These are phyloP conservation scores for Mycena olivaceomarginata DNA, from an alignment of 768 basidiomycete species.

Conservation along the genomic window DNA sequence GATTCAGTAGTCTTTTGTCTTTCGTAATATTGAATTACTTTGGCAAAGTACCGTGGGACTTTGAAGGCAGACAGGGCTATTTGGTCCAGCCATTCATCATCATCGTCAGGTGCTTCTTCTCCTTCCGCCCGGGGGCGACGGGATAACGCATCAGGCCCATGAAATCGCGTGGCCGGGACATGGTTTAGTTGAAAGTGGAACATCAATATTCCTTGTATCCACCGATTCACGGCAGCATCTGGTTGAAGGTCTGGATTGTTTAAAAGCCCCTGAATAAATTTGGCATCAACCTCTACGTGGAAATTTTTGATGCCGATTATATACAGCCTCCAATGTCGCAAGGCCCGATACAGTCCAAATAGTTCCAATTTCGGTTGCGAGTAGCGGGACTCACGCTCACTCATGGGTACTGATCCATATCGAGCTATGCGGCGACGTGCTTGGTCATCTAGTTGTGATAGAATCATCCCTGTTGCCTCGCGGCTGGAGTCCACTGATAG, in stretches of 20 bases:
- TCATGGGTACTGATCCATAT: slow-evolving; percentile 59
- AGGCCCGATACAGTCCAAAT: not conserved
- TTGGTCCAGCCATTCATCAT: not conserved
- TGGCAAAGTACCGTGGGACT: too few species aligned
- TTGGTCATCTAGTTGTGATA: slow-evolving; percentile 54
- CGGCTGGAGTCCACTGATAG: slow-evolving; percentile 56
- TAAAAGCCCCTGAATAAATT: not conserved
- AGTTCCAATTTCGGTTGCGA: slow-evolving; percentile 44
- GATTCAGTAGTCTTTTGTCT: too few species aligned
- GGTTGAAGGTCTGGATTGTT: not conserved
- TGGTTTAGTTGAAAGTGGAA: not conserved
- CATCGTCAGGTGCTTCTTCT: not conserved
- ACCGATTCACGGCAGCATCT: too few species aligned
- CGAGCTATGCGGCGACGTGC: slow-evolving; percentile 43
- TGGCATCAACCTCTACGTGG: not conserved
- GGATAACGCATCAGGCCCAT: not conserved
- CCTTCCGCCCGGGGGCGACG: not conserved
- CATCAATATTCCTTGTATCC: not conserved
- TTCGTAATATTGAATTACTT: too few species aligned
- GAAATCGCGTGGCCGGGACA: not conserved
- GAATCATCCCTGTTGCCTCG: slow-evolving; percentile 54
- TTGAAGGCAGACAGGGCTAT: not conserved
- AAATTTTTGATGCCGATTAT: not conserved
- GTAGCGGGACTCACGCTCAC: slow-evolving; percentile 47
- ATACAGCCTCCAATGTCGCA: not conserved